These are phyloP conservation scores for Boletus huronensis DNA, from an alignment of 768 basidiomycete species.

Conservation along the genomic window DNA sequence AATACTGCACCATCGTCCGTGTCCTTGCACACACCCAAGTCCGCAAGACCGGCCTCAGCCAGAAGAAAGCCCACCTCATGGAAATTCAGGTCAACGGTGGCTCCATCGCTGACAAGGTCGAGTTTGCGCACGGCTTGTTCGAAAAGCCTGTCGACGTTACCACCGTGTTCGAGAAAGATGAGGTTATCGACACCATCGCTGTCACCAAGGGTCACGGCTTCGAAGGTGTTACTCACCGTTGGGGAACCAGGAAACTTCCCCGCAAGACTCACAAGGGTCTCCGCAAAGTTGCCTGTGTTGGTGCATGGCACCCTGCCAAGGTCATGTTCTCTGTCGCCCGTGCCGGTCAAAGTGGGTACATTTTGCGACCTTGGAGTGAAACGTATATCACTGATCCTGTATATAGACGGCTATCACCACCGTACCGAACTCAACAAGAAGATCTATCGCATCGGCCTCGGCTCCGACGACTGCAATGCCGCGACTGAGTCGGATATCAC, in stretches of 20 bases:
- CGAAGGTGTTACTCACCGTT: conserved; percentile 98
- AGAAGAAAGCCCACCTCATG: conserved; percentile 99
- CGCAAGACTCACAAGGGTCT: conserved; percentile 99
- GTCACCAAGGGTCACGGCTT: conserved; percentile 99
- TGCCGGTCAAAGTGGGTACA: conserved; percentile 93
- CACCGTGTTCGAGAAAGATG: conserved; percentile 92
- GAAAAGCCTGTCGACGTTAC: conserved; percentile 91
- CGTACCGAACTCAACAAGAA: conserved; percentile 99
- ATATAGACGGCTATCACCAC: conserved; percentile 90
- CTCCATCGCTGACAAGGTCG: conserved; percentile 93
- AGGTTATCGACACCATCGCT: conserved; percentile 94
- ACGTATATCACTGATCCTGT: conserved; percentile 3
- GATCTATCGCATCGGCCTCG: conserved; percentile 91
- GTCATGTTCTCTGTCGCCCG: conserved; percentile 99
- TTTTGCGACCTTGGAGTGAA: background rate
- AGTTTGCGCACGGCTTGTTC: conserved; percentile 89
- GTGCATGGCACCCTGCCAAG: conserved; percentile 98
- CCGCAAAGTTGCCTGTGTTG: conserved; percentile 98
- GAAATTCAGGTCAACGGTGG: conserved; percentile 99
- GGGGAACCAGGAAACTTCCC: conserved; percentile 99
- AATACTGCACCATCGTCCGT: conserved; percentile 99
- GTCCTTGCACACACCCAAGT: conserved; percentile 99
- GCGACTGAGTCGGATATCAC: conserved; percentile 95
- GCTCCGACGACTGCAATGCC: conserved; percentile 73
- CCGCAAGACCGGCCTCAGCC: conserved; percentile 93